Base-by-base conservation (phyloP, 1,139 yeast genomes). In the Tardiomyces depauwii region DNA sequence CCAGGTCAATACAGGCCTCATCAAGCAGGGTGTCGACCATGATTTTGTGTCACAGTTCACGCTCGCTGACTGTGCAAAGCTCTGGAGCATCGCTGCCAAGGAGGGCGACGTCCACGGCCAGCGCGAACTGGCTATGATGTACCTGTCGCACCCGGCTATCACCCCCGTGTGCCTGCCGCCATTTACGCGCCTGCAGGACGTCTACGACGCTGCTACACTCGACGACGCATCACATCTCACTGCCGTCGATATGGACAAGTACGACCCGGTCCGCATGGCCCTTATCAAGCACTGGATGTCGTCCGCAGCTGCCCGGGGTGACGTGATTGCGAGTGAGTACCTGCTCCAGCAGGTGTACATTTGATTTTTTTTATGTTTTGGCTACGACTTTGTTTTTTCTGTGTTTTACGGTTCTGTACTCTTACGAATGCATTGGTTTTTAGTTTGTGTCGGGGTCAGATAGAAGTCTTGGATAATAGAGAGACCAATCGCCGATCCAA, bases 121-220 rank as follows among this genome's bases (percentile, higher is more conserved):
- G 48, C 48, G 65, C 23, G 65, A 61, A 45, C 52, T 61, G 42
- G 65, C 62, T 2, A 54, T 61, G 19, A 59, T 61, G 63, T 57
- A 57, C 40, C 49, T 61, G 48, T 59, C 63, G 10, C 63, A 61
- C 40, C 65, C 64, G 0, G 60, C 58, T 9, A 44, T 55, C 11
- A 55, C 62, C 2, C 60, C 61, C 2, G 47, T 56, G 2, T 47
- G 53, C 9, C 44, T 61, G 39, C 46, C 53, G 43, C 62, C 64
- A 6, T 56, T 61, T 40, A 46, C 61, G 7, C 54, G 54, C 45
- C 44, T 56, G 33, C 45, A 52, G 10, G 57, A 55, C 10, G 52
- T 55, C 7, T 61, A 59, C 47, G 56, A 53, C 21, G 45, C 58
- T n/a, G 42, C 55, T 14, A 42, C 55, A n/a, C 39, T 55, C 38